phyloP scores from a whole-genome alignment of 1,139 yeast genomes.

The Suhomyces taliae region DNA sequence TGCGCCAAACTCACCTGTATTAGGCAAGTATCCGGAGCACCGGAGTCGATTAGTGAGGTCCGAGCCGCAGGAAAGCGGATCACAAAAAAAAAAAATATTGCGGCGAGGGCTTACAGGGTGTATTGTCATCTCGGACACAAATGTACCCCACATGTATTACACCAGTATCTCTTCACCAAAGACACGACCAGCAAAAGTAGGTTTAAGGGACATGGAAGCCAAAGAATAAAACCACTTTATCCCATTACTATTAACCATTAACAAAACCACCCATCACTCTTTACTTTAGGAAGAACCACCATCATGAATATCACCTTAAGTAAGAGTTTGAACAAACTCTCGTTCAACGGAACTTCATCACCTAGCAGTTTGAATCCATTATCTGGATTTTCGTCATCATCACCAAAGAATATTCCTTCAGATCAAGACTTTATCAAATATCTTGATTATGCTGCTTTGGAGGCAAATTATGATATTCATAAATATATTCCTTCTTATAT shows the following conservation, averaged over 20 bases:
- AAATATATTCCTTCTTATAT: slow-evolving; percentile 44
- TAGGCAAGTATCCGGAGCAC: background rate
- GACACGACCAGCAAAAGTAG: slow-evolving; percentile 3
- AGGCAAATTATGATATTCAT: slow-evolving; percentile 33
- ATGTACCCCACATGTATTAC: slow-evolving; percentile 10
- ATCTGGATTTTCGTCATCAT: slow-evolving; percentile 1
- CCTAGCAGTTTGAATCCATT: slow-evolving; percentile 1
- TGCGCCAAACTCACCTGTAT: background rate
- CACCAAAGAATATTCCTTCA: slow-evolving; percentile 8
- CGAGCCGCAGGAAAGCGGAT: slow-evolving; percentile 1
- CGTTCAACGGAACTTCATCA: slow-evolving; percentile 6
- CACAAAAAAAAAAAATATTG: background rate
- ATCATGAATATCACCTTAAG: slow-evolving; percentile 11
- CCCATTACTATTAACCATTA: too few relatives aligned
- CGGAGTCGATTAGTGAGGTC: slow-evolving; percentile 1
- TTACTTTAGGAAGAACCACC: background rate
- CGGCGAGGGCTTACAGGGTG: slow-evolving; percentile 1
- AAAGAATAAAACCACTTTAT: background rate
- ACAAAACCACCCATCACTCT: background rate
- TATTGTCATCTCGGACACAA: slow-evolving; percentile 5
- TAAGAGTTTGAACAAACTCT: slow-evolving; percentile 16
- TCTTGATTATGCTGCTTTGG: slow-evolving; percentile 41
- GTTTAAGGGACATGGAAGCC: slow-evolving; percentile 1
- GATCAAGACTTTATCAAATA: slow-evolving; percentile 22
- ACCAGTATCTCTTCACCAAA: background rate